These are phyloP conservation scores for Xylaria multiplex DNA, from an alignment of 2,329 filamentous ascomycete species.

Conservation along the genomic window DNA sequence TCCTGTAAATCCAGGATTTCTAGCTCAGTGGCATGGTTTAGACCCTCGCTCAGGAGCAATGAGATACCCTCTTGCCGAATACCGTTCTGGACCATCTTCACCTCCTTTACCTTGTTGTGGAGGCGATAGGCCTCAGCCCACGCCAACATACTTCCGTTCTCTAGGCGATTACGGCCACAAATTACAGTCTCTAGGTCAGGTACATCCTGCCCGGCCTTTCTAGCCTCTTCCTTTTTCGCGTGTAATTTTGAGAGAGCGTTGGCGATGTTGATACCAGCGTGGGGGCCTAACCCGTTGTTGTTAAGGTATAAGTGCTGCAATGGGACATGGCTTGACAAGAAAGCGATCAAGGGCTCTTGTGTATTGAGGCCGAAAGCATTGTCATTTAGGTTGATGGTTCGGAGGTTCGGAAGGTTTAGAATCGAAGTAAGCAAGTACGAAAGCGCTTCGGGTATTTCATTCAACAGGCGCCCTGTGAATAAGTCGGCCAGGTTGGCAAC, in stretches of 20 bases:
- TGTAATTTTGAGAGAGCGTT: constrained; percentile 87
- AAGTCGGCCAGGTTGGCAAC: constrained; percentile 94
- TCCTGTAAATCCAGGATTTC: constrained; percentile 91
- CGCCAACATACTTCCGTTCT: constrained; percentile 94
- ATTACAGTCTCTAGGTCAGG: constrained; percentile 94
- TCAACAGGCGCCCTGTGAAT: constrained; percentile 92
- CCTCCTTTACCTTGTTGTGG: constrained; percentile 80
- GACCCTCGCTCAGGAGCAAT: constrained; percentile 79
- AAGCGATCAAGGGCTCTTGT: constrained; percentile 89
- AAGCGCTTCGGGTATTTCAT: constrained; percentile 92
- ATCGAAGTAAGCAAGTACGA: constrained; percentile 86
- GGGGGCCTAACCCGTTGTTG: constrained; percentile 96
- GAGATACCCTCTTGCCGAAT: constrained; percentile 94
- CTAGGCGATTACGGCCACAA: constrained; percentile 93
- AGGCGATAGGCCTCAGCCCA: constrained; percentile 91
- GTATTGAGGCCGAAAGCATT: constrained; percentile 98
- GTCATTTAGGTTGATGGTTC: constrained; percentile 94
- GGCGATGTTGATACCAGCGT: constrained; percentile 88
- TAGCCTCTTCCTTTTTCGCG: constrained; percentile 81
- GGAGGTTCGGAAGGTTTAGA: constrained; percentile 84
- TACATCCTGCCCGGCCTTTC: constrained; percentile 75
- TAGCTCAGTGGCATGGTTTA: constrained; percentile 75
- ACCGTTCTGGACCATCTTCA: constrained; percentile 99
- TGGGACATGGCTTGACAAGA: constrained; percentile 87
- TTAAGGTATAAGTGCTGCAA: constrained; percentile 95